These are phyloP conservation scores for Uronychia binucleata DNA, from an alignment of 73 alveolate species.

Conservation along the genomic window DNA sequence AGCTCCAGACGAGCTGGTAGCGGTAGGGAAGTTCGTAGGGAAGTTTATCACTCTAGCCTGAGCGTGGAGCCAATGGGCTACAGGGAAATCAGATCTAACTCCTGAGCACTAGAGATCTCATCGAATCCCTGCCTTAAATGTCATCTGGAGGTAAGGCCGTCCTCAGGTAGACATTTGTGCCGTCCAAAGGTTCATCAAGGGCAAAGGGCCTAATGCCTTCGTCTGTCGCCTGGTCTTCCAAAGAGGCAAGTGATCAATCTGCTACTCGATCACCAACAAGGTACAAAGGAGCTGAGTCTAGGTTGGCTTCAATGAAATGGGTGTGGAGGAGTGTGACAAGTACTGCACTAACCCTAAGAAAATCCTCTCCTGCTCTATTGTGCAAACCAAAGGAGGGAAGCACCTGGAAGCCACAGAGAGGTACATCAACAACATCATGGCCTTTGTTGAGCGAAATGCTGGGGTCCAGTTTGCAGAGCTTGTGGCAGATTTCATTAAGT, in stretches of 20 bases:
- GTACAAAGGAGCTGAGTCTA: constrained; percentile 41
- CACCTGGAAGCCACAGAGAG: constrained; percentile 84
- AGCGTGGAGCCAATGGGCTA: constrained; percentile 45
- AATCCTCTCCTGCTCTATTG: constrained; percentile 70
- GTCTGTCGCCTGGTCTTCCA: constrained; percentile 91
- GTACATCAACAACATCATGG: constrained; percentile 79
- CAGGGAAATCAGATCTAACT: constrained; percentile 61
- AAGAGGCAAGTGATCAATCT: constrained; percentile 78
- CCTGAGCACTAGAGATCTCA: constrained; percentile 54
- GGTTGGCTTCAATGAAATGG: constrained; percentile 46
- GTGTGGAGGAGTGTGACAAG: constrained; percentile 77
- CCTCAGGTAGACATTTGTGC: not conserved
- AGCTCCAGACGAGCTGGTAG: constrained; percentile 71
- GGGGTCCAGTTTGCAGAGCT: constrained; percentile 29
- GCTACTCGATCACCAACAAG: constrained; percentile 91
- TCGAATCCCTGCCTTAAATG: constrained; percentile 29
- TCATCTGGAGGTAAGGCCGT: constrained; percentile 13
- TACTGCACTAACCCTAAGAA: constrained; percentile 83
- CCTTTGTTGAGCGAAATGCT: constrained; percentile 74
- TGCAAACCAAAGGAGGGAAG: constrained; percentile 89
- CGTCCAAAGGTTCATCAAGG: constrained; percentile 88
- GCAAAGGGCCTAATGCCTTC: constrained; percentile 96
- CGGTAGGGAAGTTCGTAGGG: constrained; percentile 51
- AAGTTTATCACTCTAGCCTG: constrained; percentile 29
- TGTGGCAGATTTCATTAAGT: constrained; percentile 80